Evolutionary conservation across 129 eudicot species (phyloP).

Genomic region (Flaveria linearis): DNA sequence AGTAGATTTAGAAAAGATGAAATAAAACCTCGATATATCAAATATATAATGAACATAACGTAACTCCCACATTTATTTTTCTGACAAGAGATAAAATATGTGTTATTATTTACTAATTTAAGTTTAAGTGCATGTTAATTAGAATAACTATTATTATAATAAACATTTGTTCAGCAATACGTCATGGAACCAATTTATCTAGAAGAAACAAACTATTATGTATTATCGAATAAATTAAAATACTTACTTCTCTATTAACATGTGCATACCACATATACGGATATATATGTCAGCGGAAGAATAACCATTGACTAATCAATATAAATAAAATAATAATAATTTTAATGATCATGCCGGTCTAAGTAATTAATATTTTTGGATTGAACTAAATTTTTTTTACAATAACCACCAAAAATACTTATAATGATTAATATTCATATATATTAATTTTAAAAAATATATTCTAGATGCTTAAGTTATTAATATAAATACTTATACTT

Average conservation of each 20-base stretch:
- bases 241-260: neutral
- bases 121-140: neutral
- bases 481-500: neutral
- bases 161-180: neutral
- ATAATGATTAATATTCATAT: neutral
- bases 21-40: neutral
- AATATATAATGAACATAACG: neutral
- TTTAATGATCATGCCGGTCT: neutral
- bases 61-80: no score
- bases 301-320: neutral
- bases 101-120: neutral
- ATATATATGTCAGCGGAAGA: neutral
- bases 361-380: neutral
- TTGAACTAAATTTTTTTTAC: neutral
- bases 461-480: neutral
- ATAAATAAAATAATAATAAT: neutral
- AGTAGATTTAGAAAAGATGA: no score
- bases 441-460: neutral
- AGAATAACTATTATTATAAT: neutral
- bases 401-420: neutral
- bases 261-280: neutral
- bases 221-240: neutral
- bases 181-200: neutral
- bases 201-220: neutral
- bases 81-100: neutral